Evolutionary conservation across 768 basidiomycete species (phyloP), one percentile per base, ranked within the genome.

Genomic region (Rickenella mellea): DNA sequence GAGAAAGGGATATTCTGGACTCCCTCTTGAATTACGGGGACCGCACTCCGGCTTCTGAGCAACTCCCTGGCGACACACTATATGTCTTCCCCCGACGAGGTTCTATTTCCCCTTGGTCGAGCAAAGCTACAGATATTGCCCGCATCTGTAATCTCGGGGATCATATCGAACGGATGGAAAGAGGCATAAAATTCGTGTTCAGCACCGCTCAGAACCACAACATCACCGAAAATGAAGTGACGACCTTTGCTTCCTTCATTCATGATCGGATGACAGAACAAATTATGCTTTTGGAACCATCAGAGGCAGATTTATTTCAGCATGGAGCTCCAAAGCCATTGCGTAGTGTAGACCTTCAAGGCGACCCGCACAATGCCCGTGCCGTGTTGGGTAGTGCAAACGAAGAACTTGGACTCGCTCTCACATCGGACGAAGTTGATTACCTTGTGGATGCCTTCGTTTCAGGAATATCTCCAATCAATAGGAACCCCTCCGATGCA

Each of bases 91-190:
- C 93, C 9, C 68, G 93, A 44, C 71, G 78, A 6, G 93, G 94
- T 3, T 92, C 93, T 3, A 83, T 98, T 53, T 97, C 94, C 4
- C 93, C 96, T 2, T 99, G 96, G 96, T 97, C 94, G 5, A 94
- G 88, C 62, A 99, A 99, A 64, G 94, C 96, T 2, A 97, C 94
- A 0, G 93, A 99, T 58, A 98, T 99, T 42, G 76, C 93, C 17
- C 65, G 65, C 7, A 76, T 97, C 40, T 99, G 96, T 66, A 83
- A 82, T 41, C 78, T 99, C 2, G 76, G 71, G 15, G 57, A 61
- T 2, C 68, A 79, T 41, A 64, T 99, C 40, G 75, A 83, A 48
- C 76, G 96, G 28, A 63, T 99, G 43, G 96, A 99, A 59, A 78
- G 96, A 15, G 93, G 94, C 3, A 51, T 78, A 15, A 77, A 72